Evolutionary conservation across 108 stramenopile species (phyloP).

Genomic region (Pseudonitzschia pungens): DNA sequence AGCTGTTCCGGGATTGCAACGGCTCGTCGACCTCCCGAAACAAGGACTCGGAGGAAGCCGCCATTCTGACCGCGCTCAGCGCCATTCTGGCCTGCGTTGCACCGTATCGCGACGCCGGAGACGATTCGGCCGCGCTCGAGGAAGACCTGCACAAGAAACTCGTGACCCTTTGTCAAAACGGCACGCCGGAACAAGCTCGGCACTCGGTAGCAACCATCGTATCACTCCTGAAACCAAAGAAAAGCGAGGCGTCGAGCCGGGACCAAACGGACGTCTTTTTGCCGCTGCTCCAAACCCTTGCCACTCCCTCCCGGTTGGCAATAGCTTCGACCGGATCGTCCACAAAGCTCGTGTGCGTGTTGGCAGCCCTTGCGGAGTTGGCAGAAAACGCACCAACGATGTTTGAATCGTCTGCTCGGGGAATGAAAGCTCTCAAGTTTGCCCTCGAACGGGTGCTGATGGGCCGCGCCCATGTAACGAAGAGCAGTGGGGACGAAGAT

Average conservation of each 20-base stretch:
- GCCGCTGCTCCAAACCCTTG: constrained; percentile 57
- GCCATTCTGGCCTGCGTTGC: constrained; percentile 52
- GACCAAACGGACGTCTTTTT: constrained; percentile 38
- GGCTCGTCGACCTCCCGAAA: constrained; percentile 2
- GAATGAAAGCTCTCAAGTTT: constrained; percentile 59
- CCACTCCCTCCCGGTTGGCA: constrained; percentile 53
- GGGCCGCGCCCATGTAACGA: constrained; percentile 29
- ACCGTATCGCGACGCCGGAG: background rate
- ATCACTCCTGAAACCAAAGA: constrained; percentile 44
- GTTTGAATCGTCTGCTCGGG: constrained; percentile 50
- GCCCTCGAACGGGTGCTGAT: constrained; percentile 62
- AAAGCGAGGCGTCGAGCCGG: constrained; percentile 14
- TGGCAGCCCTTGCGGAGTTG: constrained; percentile 70
- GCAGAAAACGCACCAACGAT: constrained; percentile 65
- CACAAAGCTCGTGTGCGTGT: constrained; percentile 52
- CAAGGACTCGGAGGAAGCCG: constrained; percentile 38
- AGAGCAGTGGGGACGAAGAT: constrained; percentile 35
- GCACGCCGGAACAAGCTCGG: constrained; percentile 80
- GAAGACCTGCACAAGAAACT: constrained; percentile 32
- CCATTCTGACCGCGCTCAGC: constrained; percentile 62
- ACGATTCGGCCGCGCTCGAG: constrained; percentile 7
- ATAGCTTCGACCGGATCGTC: constrained; percentile 44
- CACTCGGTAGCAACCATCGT: constrained; percentile 71
- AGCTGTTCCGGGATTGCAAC: constrained; percentile 55
- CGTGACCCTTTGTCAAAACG: constrained; percentile 37